Evolutionary conservation across 805 yeast species (phyloP), one percentile per base, ranked within the genome.

Genomic region (Yamadazyma akitaensis): DNA sequence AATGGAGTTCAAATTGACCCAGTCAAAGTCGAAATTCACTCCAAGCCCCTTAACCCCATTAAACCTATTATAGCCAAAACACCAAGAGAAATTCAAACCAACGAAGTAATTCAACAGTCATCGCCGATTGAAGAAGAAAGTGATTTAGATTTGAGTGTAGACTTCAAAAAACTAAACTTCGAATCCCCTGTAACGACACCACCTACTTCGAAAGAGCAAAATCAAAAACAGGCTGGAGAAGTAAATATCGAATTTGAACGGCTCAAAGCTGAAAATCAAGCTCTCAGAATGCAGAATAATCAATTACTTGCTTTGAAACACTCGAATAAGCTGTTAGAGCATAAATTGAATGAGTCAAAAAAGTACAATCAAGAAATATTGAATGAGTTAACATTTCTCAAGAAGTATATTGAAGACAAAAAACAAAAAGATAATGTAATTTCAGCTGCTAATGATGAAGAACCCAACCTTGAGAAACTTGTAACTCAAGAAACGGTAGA

Each of bases 161-260:
- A 43, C 30, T 36, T 43, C 28, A 35, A 43, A 13, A 43, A 43
- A 21, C 46, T 43, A 12, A 35, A 39, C 28, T 44, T 44, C 21
- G 44, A 47, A 3, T 49, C 68, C 10, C 69, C 70, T 14, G 53
- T 54, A 9, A 66, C 72, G 2, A 61, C 71, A 2, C 71, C 71
- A 2, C 72, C 73, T 1, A 25, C 34, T 11, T 39, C 40, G 9
- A 30, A 36, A 40, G 44, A 44, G 33, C 35, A 19, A 32, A 21
- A 40, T 9, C 33, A 24, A 33, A 40, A 40, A 44, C 28, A 34
- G 24, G 11, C 31, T 28, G 17, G 14, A 42, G 41, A 38, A 13
- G 45, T 40, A 12, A 16, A 18, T 17, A 14, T 16, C 26, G 46
- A 43, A 30, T 43, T 39, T 28, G 43, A 44, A 17, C 16, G 17